Conservation (phyloP, 805 yeast genomes). For the Yamadazyma nakazawae region DNA sequence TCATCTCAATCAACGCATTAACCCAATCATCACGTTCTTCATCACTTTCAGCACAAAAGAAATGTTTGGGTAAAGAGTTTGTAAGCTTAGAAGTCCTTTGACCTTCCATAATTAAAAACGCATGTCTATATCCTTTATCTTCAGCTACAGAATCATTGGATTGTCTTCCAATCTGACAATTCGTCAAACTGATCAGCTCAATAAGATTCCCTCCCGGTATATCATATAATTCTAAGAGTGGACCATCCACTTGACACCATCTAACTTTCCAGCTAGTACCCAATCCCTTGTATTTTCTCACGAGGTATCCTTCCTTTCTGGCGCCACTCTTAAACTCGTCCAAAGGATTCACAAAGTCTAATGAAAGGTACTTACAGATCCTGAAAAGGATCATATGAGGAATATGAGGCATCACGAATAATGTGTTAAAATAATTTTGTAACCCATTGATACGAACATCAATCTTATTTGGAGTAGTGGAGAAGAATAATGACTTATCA, state of each 20-base stretch:
- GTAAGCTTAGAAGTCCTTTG: constrained; percentile 33
- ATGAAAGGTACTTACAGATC: constrained; percentile 63
- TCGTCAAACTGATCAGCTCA: constrained; percentile 50
- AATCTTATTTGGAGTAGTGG: constrained; percentile 61
- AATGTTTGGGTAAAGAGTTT: constrained; percentile 47
- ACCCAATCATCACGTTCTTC: constrained; percentile 77
- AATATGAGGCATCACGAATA: constrained; percentile 55
- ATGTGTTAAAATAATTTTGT: constrained; percentile 55
- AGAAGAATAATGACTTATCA: constrained; percentile 53
- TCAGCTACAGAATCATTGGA: constrained; percentile 39
- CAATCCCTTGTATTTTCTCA: constrained; percentile 62
- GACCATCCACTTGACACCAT: constrained; percentile 65
- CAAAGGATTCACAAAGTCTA: constrained; percentile 61
- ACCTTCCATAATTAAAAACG: constrained; percentile 52
- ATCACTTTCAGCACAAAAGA: constrained; percentile 76
- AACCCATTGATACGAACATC: constrained; percentile 56
- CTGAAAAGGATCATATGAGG: constrained; percentile 50
- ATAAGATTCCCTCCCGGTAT: constrained; percentile 49
- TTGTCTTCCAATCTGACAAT: constrained; percentile 57
- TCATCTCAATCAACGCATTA: constrained; percentile 34
- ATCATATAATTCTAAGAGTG: constrained; percentile 55
- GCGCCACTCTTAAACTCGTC: constrained; percentile 52
- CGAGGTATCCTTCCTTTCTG: constrained; percentile 59
- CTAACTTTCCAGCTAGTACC: constrained; percentile 65
- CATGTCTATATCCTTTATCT: constrained; percentile 54